A percentile compares a stretch with the other conserved stretches of the same genome.
These are phyloP conservation scores for Coemansia reversa DNA, from an alignment of 192 early-diverging fungal genomes.

Conservation along the genomic window DNA sequence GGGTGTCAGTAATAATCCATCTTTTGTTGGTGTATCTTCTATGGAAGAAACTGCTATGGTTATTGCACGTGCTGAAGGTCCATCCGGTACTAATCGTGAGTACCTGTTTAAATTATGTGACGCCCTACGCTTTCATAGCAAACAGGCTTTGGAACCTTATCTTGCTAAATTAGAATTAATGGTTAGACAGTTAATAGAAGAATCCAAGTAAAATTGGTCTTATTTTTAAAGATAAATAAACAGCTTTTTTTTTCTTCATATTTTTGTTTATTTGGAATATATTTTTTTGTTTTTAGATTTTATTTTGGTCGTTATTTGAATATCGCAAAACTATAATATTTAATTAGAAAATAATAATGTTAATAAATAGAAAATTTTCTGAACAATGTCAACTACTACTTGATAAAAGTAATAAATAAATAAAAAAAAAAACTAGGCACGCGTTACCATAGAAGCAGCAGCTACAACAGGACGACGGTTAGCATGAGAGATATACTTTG, in stretches of 20 bases:
- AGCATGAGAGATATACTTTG: slow-evolving; percentile 42
- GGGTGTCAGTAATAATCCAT: slow-evolving; percentile 69
- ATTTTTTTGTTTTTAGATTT: no score
- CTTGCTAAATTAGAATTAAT: slow-evolving; percentile 58
- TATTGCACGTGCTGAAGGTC: slow-evolving; percentile 64
- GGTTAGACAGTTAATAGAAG: slow-evolving; percentile 28
- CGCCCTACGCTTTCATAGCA: slow-evolving; percentile 56
- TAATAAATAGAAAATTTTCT: no score
- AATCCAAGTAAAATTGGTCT: neutral
- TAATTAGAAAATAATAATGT: no score
- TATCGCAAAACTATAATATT: no score
- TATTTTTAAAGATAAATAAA: no score
- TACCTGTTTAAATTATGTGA: slow-evolving; percentile 68
- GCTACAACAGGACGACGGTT: neutral
- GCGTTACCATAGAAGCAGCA: slow-evolving; percentile 5
- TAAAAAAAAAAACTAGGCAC: neutral
- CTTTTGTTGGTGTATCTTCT: slow-evolving; percentile 72
- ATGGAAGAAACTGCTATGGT: slow-evolving; percentile 62
- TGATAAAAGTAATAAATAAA: neutral
- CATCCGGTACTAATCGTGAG: slow-evolving; percentile 69
- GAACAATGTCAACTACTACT: no score
- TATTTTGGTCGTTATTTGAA: no score
- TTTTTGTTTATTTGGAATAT: no score
- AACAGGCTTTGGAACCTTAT: slow-evolving; percentile 59
- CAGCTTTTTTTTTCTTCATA: no score